Evolutionary conservation across 2,329 filamentous ascomycete genomes (phyloP).

Genomic region (Xylariaceae sp.): DNA sequence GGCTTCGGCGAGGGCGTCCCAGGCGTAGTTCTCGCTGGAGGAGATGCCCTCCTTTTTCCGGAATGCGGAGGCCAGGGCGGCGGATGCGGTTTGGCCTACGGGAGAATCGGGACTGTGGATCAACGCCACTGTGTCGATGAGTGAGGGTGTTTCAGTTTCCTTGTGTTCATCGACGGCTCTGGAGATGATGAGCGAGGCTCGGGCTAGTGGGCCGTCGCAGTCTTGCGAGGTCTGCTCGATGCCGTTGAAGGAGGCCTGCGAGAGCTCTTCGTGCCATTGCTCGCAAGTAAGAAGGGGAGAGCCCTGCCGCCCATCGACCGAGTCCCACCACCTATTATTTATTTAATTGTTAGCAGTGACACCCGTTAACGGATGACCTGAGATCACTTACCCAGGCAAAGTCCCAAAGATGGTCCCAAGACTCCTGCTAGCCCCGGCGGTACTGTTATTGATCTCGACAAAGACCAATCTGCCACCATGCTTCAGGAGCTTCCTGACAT

Average conservation of each 20-base stretch:
- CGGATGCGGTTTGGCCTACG: neutral
- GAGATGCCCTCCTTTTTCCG: neutral
- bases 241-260: neutral
- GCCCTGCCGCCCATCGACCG: neutral
- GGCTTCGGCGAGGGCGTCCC: neutral
- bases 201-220: neutral
- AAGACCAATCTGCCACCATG: neutral
- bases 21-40: neutral
- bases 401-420: neutral
- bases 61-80: neutral
- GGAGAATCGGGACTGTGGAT: neutral
- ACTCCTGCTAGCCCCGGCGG: neutral
- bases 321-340: neutral
- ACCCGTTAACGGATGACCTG: neutral
- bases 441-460: neutral
- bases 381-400: neutral
- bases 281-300: neutral
- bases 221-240: neutral
- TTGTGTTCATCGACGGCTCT: neutral
- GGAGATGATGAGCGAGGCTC: neutral
- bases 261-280: neutral
- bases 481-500: neutral
- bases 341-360: neutral
- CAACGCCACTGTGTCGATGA: neutral
- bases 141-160: neutral